Percentiles rank a stretch among this genome's conserved stretches.
Conservation (phyloP, 305 asterid genomes). For the Fraxinus angustifolia region DNA sequence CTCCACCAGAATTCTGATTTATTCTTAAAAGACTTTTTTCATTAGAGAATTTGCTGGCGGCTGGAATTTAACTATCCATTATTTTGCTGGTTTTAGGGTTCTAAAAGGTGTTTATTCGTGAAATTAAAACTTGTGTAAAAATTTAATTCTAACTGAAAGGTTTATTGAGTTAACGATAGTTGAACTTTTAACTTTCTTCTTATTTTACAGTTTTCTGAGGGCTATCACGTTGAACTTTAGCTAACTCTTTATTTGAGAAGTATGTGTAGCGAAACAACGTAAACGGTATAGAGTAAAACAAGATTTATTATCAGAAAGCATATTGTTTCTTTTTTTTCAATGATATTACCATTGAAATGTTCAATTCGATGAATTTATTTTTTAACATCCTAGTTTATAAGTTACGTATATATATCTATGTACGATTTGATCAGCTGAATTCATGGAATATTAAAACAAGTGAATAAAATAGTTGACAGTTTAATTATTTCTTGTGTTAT, state of each 20-base stretch:
- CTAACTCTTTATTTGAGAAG: background rate
- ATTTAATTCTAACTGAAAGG: background rate
- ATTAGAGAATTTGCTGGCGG: background rate
- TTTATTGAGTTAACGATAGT: background rate
- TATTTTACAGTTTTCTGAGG: constrained; percentile 3
- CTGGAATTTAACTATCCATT: background rate
- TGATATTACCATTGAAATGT: background rate
- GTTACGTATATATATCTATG: background rate
- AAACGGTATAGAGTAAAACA: background rate
- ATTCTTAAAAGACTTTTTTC: background rate
- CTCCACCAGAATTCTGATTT: no score
- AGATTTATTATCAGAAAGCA: background rate
- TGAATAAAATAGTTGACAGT: background rate
- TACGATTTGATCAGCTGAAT: background rate
- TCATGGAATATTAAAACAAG: background rate
- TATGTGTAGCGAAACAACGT: background rate
- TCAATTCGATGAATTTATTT: background rate
- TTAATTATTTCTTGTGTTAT: background rate
- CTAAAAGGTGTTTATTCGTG: background rate
- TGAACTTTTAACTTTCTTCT: background rate
- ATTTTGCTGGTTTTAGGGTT: background rate
- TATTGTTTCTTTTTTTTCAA: background rate
- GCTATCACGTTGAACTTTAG: background rate
- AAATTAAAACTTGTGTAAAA: background rate
- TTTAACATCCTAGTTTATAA: background rate